These are phyloP conservation scores for Parsonsia alboflavescens DNA, from an alignment of 257 asterid genomes.

Conservation along the genomic window DNA sequence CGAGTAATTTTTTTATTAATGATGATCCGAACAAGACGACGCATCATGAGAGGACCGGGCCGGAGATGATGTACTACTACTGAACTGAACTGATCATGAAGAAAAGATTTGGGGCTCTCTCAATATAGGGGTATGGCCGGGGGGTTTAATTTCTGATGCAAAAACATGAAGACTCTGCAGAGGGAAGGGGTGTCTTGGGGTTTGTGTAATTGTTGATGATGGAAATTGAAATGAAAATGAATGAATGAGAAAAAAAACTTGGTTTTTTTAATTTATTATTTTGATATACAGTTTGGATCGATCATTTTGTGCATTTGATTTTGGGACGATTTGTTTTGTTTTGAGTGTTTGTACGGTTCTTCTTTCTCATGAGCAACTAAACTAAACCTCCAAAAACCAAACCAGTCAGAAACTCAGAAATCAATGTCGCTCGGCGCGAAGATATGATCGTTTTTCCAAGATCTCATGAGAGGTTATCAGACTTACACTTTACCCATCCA, in stretches of 20 bases:
- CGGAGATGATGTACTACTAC: constrained; percentile 33
- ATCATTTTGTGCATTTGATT: constrained; percentile 31
- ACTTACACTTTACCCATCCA: no score
- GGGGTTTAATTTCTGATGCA: no score
- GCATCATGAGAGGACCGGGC: constrained; percentile 30
- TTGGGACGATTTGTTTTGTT: constrained; percentile 13
- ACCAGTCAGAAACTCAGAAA: constrained; percentile 22
- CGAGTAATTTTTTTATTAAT: constrained; percentile 24
- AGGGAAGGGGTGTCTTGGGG: constrained; percentile 31
- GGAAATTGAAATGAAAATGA: constrained; percentile 17
- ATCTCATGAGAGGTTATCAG: not conserved
- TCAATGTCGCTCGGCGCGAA: constrained; percentile 9
- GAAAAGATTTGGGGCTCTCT: constrained; percentile 26
- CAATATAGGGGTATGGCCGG: constrained; percentile 23
- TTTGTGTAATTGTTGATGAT: constrained; percentile 38
- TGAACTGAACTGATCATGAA: constrained; percentile 29
- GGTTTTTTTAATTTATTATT: constrained; percentile 10
- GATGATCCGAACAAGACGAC: constrained; percentile 61
- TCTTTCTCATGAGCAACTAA: constrained; percentile 11
- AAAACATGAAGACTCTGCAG: not conserved
- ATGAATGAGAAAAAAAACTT: constrained; percentile 10
- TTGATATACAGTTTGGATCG: constrained; percentile 20
- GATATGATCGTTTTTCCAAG: constrained; percentile 14
- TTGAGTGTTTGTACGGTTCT: constrained; percentile 22
- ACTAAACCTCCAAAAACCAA: not conserved